Evolutionary conservation across 2,329 filamentous ascomycete genomes (phyloP), one percentile per base, ranked within the genome.

Genomic region (Fusarium torulosum): DNA sequence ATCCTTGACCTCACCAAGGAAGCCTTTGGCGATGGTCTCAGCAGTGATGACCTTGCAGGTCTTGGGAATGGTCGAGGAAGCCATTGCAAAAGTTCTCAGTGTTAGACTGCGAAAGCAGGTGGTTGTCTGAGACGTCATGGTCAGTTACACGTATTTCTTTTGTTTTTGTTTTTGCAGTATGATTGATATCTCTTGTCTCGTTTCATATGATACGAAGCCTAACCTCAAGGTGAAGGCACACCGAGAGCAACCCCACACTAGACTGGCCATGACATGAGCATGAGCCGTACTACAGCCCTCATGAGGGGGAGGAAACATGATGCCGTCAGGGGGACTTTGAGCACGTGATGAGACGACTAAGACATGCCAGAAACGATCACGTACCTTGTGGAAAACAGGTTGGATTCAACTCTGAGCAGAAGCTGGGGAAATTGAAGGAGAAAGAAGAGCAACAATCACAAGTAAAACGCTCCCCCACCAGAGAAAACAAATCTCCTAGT

Each of bases 11-110:
- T 97, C 94, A 25, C 83, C 82, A 53, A 97, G 85, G 51, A 97
- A 85, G 55, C 85, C 85, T 82, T 94, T 96, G 70, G 94, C 93
- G 75, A 99, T 94, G 72, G 90, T 91, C 72, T 91, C 91, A 60
- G 95, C 93, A 72, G 97, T 88, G 74, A 98, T 87, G 78, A 97
- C 94, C 86, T 97, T 97, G 88, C 96, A 98, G 75, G 91, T 88
- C 80, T 88, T 88, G 72, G 84, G 86, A 21, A 82, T 79, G n/a
- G 71, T 73, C 58, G 72, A 67, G 8, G 75, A 67, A 49, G 75
- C 75, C 75, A 77, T 78, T 56, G 69, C 52, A 53, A 64, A 64
- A 29, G 29, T 53, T 45, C 25, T 49, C 44, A 65, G 41, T 43
- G 21, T 49, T 42, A 65, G 41, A 51, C 44, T 52, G 50, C 51